These are phyloP conservation scores for Thermoascus crustaceus DNA, from an alignment of 2,329 filamentous ascomycete species.

Conservation along the genomic window DNA sequence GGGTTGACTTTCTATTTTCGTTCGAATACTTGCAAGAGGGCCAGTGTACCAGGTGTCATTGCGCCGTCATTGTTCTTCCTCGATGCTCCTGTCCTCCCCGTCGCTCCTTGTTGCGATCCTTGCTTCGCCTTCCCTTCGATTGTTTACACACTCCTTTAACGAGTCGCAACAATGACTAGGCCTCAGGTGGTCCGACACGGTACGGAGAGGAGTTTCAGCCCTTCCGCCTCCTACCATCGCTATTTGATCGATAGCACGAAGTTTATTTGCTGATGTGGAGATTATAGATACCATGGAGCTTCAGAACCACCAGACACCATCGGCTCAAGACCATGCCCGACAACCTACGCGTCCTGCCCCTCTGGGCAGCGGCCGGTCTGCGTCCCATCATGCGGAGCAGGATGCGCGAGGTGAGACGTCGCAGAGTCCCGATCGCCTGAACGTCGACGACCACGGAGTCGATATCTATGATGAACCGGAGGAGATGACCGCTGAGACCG, in stretches of 20 bases:
- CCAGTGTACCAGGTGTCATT: neutral
- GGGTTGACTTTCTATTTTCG: neutral
- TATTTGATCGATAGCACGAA: too few relatives aligned
- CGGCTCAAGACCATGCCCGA: slow-evolving; percentile 70
- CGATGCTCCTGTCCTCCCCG: neutral
- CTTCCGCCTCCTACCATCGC: neutral
- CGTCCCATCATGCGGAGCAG: slow-evolving; percentile 72
- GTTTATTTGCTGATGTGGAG: neutral
- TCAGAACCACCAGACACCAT: slow-evolving; percentile 73
- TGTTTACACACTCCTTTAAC: neutral
- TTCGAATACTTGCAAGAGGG: neutral
- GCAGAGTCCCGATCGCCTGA: slow-evolving; percentile 50
- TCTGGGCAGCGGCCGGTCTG: slow-evolving; percentile 49
- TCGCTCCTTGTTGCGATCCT: neutral
- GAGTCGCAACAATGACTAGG: slow-evolving; percentile 27
- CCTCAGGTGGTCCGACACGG: slow-evolving; percentile 40
- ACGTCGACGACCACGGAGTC: slow-evolving; percentile 24
- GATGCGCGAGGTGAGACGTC: slow-evolving; percentile 66
- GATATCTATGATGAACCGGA: slow-evolving; percentile 27
- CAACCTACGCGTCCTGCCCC: slow-evolving; percentile 45
- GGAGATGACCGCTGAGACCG: slow-evolving; percentile 16
- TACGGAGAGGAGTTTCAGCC: slow-evolving; percentile 18
- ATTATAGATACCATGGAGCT: slow-evolving; percentile 83
- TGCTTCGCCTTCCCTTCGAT: neutral
- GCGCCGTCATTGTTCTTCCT: neutral